Evolutionary conservation across 805 yeast species (phyloP).

Genomic region (Candida suzukii): DNA sequence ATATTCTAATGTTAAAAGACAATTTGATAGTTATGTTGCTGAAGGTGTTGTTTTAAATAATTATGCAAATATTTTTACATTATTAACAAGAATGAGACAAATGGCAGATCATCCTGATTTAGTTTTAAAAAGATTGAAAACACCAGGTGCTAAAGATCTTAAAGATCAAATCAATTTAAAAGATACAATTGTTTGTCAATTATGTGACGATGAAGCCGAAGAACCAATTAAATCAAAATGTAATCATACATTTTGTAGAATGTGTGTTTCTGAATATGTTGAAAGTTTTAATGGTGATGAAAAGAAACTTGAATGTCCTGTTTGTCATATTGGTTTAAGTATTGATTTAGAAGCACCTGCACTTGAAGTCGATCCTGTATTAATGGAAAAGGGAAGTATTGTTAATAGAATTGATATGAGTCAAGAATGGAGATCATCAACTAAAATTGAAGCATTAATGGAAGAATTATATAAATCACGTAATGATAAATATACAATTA

Average conservation of each 20-base stretch:
- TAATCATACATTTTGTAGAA: conserved; percentile 87
- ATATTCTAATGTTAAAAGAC: conserved; percentile 79
- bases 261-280: conserved; percentile 86
- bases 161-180: conserved; percentile 22
- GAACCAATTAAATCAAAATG: conserved; percentile 94
- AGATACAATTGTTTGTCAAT: conserved; percentile 68
- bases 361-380: conserved; percentile 54
- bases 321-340: conserved; percentile 88
- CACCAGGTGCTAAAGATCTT: conserved; percentile 25
- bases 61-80: conserved; percentile 93
- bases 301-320: conserved; percentile 76
- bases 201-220: conserved; percentile 97
- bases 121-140: conserved; percentile 64
- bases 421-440: conserved; percentile 88
- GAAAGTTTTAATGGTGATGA: conserved; percentile 66
- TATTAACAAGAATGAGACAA: conserved; percentile 96
- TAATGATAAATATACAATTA: conserved; percentile 82
- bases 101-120: conserved; percentile 97
- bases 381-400: conserved; percentile 61
- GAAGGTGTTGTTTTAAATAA: conserved; percentile 95
- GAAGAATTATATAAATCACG: conserved; percentile 86
- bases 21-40: conserved; percentile 87
- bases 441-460: conserved; percentile 92
- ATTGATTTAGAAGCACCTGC: conserved; percentile 89
- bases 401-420: conserved; percentile 84